A percentile compares a stretch with the other conserved stretches of the same genome.
These are phyloP conservation scores for Trichoderma lentiforme DNA, from an alignment of 2,329 filamentous ascomycete species.

Conservation along the genomic window DNA sequence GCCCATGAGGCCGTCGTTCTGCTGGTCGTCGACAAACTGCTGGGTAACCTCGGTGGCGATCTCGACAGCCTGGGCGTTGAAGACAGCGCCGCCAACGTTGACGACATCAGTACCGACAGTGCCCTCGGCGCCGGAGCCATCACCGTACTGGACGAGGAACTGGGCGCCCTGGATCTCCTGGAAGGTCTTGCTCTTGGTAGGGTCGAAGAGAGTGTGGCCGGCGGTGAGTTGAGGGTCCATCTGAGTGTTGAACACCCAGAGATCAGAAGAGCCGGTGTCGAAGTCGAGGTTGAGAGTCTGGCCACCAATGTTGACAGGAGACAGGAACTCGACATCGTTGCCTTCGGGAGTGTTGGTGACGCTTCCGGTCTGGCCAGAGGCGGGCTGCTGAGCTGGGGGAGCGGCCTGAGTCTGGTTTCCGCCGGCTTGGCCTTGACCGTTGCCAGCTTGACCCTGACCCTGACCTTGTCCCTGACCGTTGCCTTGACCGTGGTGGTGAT, in stretches of 20 bases:
- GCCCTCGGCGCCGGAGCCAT: conserved; percentile 60
- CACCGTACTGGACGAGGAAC: conserved; percentile 68
- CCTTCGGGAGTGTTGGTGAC: conserved; percentile 61
- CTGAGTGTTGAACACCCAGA: conserved; percentile 69
- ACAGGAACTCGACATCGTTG: conserved; percentile 64
- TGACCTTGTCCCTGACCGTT: neutral
- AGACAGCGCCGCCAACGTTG: conserved; percentile 62
- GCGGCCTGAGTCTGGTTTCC: neutral
- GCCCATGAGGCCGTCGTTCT: conserved; percentile 66
- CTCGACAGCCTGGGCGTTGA: conserved; percentile 63
- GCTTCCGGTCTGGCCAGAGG: conserved; percentile 40
- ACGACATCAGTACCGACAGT: conserved; percentile 67
- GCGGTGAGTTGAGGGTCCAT: conserved; percentile 43
- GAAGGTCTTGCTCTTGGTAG: conserved; percentile 36
- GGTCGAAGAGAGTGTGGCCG: conserved; percentile 47
- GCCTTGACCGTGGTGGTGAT: neutral
- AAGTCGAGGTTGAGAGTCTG: conserved; percentile 68
- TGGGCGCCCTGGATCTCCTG: conserved; percentile 40
- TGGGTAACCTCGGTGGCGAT: conserved; percentile 57
- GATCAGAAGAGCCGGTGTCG: conserved; percentile 72
- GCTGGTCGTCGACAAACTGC: conserved; percentile 57
- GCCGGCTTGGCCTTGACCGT: neutral
- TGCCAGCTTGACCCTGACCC: neutral
- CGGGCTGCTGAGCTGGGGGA: neutral
- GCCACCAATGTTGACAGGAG: conserved; percentile 65